Base-by-base conservation (phyloP, 148 eudicot genomes). In the Chenopodium berlandieri region DNA sequence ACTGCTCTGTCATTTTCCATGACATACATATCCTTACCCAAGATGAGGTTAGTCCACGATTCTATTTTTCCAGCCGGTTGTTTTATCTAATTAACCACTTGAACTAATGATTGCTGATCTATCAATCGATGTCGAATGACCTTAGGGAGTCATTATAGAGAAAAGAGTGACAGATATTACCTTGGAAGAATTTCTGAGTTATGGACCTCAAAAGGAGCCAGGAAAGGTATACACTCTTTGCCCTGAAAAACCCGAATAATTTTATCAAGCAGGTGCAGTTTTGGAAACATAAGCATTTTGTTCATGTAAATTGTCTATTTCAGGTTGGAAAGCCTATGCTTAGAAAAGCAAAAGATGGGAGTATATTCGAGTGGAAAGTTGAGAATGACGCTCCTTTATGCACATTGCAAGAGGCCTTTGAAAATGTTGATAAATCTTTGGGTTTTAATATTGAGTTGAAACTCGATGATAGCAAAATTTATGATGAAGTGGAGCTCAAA, bases 401-500 rank as follows among this genome's bases (percentile, higher is more conserved):
- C 82, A 87, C 88, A 16, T 77, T 89, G 83, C 78, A 89, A 86
- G 87, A 89, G 80, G 88, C 79, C 46, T 89, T 87, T 68, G 75
- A 82, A 48, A 77, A 84, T 60, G 87, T 89, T 10, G 80, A 75
- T 44, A 79, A 74, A 34, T 78, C 87, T 8, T 40, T 82, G 58
- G 91, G 91, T 2, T 87, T 89, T 75, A 86, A 89, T 46, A 87
- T 89, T 20, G 91, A 89, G 81, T 56, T 89, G 63, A 89, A 89
- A 71, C 78, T 89, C 40, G 91, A 89, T 78, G 89, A 87, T 73
- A 48, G 76, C 25, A 75, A 79, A 69, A 34, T 17, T 7, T 87
- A 87, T 48, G 73, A 75, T 50, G 85, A 83, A 47, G 82, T 50
- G 16, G 80, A 85, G 48, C 81, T 88, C 27, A 76, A 69, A 40